Evolutionary conservation across 495 filamentous ascomycete genomes (phyloP).

Genomic region (Jackrogersella multiformis): DNA sequence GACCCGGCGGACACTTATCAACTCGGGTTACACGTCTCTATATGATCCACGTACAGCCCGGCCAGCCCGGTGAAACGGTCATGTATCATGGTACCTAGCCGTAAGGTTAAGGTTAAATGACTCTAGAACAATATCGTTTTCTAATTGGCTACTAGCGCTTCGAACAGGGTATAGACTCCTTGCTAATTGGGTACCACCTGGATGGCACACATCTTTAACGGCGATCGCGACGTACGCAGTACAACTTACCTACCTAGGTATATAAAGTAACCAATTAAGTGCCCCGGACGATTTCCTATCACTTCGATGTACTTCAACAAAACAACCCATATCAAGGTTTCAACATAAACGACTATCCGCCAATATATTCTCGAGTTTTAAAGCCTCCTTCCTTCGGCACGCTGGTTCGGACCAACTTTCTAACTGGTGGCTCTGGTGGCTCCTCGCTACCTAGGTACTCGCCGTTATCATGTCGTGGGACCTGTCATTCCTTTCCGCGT

Average conservation of each 20-base stretch:
- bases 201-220: slow-evolving; percentile 29
- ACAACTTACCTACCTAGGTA: slow-evolving; percentile 13
- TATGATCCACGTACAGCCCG: slow-evolving; percentile 7
- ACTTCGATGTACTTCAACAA: neutral
- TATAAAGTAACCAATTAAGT: slow-evolving; percentile 11
- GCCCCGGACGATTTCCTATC: neutral
- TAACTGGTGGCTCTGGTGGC: slow-evolving; percentile 22
- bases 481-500: slow-evolving; percentile 30
- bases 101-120: slow-evolving; percentile 22
- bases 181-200: slow-evolving; percentile 44
- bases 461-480: slow-evolving; percentile 31
- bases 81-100: slow-evolving; percentile 19
- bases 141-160: slow-evolving; percentile 5
- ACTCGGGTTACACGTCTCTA: neutral
- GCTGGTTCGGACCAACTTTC: slow-evolving; percentile 10
- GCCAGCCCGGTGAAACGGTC: slow-evolving; percentile 9
- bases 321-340: neutral
- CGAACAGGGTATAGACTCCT: neutral
- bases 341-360: neutral
- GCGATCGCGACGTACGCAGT: slow-evolving; percentile 12
- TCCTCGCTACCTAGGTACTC: neutral
- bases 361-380: slow-evolving; percentile 15
- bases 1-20: slow-evolving; percentile 12
- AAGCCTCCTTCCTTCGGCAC: slow-evolving; percentile 21
- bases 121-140: neutral